Conservation (phyloP, 2,329 filamentous ascomycete genomes). For the Sordariomycetes sp. region DNA sequence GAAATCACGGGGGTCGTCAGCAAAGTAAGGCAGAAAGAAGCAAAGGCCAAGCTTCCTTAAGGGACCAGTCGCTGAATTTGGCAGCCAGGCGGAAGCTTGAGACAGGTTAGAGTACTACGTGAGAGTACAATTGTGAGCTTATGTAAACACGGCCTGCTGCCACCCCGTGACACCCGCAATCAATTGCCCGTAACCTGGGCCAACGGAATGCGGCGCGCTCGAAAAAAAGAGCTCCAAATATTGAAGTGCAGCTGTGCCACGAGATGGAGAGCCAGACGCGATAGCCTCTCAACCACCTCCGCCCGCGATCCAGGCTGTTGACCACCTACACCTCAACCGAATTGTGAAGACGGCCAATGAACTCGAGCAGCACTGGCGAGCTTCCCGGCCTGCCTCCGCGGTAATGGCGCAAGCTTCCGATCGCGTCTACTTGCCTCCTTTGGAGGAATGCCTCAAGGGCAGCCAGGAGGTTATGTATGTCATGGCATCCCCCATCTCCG, state of each 20-base stretch:
- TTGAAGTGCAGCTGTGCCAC: background rate
- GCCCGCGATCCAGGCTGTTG: background rate
- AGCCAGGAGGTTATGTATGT: conserved; percentile 71
- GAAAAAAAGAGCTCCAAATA: background rate
- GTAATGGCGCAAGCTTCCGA: conserved; percentile 64
- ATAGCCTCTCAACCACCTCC: background rate
- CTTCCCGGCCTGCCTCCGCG: conserved; percentile 1
- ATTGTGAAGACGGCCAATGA: conserved; percentile 1
- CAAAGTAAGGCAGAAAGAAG: no score
- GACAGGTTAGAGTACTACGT: no score
- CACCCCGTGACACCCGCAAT: no score
- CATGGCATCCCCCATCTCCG: background rate
- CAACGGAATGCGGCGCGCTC: background rate
- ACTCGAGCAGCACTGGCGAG: background rate
- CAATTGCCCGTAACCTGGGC: no score
- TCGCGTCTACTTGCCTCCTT: conserved; percentile 67
- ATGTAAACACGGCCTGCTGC: no score
- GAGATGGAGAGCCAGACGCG: background rate
- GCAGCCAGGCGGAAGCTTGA: no score
- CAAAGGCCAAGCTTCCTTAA: no score
- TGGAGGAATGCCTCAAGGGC: conserved; percentile 77
- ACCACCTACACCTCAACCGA: background rate
- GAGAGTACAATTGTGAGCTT: no score
- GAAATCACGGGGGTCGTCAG: no score
- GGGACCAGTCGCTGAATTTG: no score